These are phyloP conservation scores for Euphorbia pulcherrima DNA, from an alignment of 345 rosid species.

Conservation along the genomic window DNA sequence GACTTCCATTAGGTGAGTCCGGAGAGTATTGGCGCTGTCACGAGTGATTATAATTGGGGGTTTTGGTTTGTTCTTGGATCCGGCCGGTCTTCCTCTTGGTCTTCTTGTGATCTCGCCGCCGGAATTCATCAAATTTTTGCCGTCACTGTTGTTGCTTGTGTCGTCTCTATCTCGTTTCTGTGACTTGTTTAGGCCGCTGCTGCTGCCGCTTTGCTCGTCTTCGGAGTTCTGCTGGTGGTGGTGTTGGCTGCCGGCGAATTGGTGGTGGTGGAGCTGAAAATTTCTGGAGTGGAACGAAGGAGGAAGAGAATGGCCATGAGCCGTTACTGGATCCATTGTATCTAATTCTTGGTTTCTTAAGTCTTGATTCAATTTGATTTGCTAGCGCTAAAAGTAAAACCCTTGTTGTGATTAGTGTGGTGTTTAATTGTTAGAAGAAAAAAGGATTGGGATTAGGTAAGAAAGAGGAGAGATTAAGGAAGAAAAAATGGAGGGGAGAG, in stretches of 20 bases:
- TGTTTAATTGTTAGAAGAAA: too few relatives aligned
- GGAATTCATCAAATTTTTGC: constrained; percentile 38
- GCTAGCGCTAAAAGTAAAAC: too few relatives aligned
- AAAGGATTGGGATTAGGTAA: neutral
- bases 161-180: constrained; percentile 51
- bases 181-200: constrained; percentile 43
- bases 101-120: constrained; percentile 50
- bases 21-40: constrained; percentile 93
- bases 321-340: constrained; percentile 73
- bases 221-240: constrained; percentile 52
- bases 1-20: constrained; percentile 92
- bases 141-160: constrained; percentile 41
- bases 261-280: constrained; percentile 72
- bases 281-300: constrained; percentile 93
- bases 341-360: too few relatives aligned
- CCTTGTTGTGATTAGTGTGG: too few relatives aligned
- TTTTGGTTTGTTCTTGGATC: constrained; percentile 93
- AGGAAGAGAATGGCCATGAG: constrained; percentile 81
- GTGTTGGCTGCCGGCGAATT: constrained; percentile 50
- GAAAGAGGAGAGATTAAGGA: constrained; percentile 15
- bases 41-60: constrained; percentile 93
- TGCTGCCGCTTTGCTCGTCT: constrained; percentile 70
- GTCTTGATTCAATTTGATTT: too few relatives aligned
- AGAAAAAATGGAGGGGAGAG: too few relatives aligned
- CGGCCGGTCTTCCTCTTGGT: constrained; percentile 89